Conservation (phyloP, 129 eudicot species). For the Erigeron canadensis region DNA sequence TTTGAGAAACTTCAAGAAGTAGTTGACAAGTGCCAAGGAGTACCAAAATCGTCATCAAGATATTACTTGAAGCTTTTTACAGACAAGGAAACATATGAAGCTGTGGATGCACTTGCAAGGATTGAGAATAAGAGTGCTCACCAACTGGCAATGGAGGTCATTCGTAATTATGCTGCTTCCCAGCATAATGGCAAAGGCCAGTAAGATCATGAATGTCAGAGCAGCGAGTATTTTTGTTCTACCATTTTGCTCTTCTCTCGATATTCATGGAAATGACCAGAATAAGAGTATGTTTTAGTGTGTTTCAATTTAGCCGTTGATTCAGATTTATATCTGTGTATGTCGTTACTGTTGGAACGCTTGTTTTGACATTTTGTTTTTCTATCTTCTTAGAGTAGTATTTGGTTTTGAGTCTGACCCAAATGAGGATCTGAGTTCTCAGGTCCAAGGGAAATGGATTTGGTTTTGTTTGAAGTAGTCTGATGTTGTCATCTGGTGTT, state of each 20-base stretch:
- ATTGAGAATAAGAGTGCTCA: conserved; percentile 80
- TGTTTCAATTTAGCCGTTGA: conserved; percentile 34
- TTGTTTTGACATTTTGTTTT: conserved; percentile 1
- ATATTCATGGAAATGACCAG: background rate
- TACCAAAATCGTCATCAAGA: conserved; percentile 45
- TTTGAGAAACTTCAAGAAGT: conserved; percentile 70
- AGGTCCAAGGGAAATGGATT: conserved; percentile 24
- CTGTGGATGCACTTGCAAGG: conserved; percentile 76
- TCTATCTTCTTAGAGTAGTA: conserved; percentile 12
- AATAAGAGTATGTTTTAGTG: conserved; percentile 32
- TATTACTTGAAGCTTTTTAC: conserved; percentile 73
- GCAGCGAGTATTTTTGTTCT: background rate
- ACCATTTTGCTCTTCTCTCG: background rate
- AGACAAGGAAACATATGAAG: conserved; percentile 72
- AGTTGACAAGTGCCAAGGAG: conserved; percentile 87
- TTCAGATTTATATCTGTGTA: conserved; percentile 12
- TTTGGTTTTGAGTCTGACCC: conserved; percentile 17
- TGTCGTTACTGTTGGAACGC: conserved; percentile 8
- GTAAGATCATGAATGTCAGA: conserved; percentile 19
- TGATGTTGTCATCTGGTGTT: no score
- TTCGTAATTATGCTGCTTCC: conserved; percentile 77
- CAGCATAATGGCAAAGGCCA: conserved; percentile 69
- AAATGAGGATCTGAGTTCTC: background rate
- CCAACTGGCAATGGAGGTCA: conserved; percentile 82
- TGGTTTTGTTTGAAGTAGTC: conserved; percentile 11